These are phyloP conservation scores for Annona cherimola DNA, from an alignment of 164 flowering plant genomes.

Conservation along the genomic window DNA sequence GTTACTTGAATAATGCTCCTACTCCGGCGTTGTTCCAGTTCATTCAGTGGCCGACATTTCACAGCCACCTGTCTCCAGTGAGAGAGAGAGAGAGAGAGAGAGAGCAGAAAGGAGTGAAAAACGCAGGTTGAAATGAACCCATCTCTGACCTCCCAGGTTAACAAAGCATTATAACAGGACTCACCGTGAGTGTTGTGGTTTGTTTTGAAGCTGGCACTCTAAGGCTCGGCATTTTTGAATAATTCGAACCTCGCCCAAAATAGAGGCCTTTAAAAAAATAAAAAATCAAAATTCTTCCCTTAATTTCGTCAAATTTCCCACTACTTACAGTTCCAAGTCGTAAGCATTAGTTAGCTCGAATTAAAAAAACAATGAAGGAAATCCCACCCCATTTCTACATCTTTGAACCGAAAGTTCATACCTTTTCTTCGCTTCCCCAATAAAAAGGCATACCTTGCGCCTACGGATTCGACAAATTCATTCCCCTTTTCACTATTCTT, in stretches of 20 bases:
- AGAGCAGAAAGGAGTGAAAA: too few relatives aligned
- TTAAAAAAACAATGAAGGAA: background rate
- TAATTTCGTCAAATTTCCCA: background rate
- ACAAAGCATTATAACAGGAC: constrained; percentile 8
- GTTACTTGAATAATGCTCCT: constrained; percentile 68
- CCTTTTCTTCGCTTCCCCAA: background rate
- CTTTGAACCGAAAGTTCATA: background rate
- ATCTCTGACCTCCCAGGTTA: too few relatives aligned
- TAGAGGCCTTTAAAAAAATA: background rate
- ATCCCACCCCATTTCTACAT: background rate
- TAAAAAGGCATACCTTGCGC: background rate
- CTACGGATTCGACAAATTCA: background rate
- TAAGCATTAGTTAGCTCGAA: background rate
- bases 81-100: background rate
- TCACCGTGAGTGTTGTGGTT: constrained; percentile 63
- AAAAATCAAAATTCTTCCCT: background rate
- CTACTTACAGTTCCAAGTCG: background rate
- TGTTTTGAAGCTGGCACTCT: constrained; percentile 67
- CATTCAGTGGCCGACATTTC: constrained; percentile 70
- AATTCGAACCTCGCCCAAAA: constrained; percentile 17
- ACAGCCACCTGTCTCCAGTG: constrained; percentile 61
- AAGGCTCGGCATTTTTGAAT: constrained; percentile 60
- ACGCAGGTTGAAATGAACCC: too few relatives aligned
- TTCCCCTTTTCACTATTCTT: background rate
- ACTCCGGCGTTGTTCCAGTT: constrained; percentile 34